Evolutionary conservation across 2,329 filamentous ascomycete genomes (phyloP).

Genomic region (Xylaria sp.): DNA sequence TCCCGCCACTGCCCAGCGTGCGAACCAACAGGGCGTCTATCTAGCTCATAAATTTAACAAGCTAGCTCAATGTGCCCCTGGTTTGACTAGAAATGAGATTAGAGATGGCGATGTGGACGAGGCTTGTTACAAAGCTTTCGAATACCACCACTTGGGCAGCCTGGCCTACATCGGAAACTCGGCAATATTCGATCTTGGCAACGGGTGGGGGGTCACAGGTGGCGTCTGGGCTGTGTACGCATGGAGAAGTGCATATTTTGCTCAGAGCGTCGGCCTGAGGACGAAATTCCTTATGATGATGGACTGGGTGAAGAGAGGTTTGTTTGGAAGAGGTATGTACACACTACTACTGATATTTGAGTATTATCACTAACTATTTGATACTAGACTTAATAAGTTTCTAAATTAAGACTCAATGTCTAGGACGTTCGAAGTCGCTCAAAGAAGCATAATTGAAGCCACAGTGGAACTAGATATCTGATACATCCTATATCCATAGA

Average conservation of each 20-base stretch:
- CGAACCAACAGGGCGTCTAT: conserved; percentile 95
- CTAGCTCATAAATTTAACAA: conserved; percentile 95
- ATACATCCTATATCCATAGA: conserved; percentile 4
- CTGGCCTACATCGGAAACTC: conserved; percentile 97
- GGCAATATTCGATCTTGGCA: conserved; percentile 89
- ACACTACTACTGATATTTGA: neutral
- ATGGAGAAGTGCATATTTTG: conserved; percentile 97
- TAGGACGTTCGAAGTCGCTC: neutral
- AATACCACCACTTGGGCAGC: conserved; percentile 91
- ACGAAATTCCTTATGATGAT: conserved; percentile 91
- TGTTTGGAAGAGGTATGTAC: conserved; percentile 91
- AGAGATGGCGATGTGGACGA: conserved; percentile 91
- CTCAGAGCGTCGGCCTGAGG: conserved; percentile 92
- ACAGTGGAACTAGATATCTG: conserved; percentile 7
- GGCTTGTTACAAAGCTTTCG: conserved; percentile 91
- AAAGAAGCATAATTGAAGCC: neutral
- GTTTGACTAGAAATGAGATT: conserved; percentile 81
- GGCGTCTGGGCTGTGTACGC: conserved; percentile 94
- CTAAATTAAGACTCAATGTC: conserved; percentile 27
- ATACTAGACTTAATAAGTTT: conserved; percentile 48
- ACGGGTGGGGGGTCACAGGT: conserved; percentile 80
- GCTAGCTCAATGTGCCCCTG: conserved; percentile 80
- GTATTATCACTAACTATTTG: conserved; percentile 25
- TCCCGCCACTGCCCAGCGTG: conserved; percentile 94
- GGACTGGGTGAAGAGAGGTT: conserved; percentile 97